Percentiles rank a stretch among this genome's conserved stretches.
These are phyloP conservation scores for Saccharomyces hybrid DNA, from an alignment of 1,139 yeast species.

Conservation along the genomic window DNA sequence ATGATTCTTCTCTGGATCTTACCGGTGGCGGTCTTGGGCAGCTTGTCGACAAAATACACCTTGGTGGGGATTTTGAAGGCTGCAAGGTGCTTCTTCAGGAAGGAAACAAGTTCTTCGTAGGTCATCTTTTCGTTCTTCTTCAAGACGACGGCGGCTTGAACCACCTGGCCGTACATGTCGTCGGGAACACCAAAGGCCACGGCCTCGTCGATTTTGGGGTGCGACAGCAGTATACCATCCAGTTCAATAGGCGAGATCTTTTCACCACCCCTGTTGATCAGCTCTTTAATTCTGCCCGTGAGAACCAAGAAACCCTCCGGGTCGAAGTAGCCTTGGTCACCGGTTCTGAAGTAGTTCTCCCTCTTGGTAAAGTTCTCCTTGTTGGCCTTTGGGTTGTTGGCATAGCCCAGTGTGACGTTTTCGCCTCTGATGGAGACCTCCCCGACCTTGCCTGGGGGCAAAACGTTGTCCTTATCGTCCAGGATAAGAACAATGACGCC, in stretches of 20 bases:
- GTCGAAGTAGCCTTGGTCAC: slow-evolving; percentile 60
- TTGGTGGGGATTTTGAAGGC: slow-evolving; percentile 50
- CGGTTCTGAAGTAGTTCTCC: slow-evolving; percentile 57
- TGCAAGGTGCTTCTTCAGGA: slow-evolving; percentile 40
- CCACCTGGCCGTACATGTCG: slow-evolving; percentile 56
- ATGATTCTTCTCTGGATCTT: slow-evolving; percentile 58
- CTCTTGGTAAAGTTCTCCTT: slow-evolving; percentile 49
- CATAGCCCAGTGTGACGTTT: slow-evolving; percentile 63
- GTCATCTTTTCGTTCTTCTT: slow-evolving; percentile 35
- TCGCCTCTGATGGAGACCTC: slow-evolving; percentile 59
- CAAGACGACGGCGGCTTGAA: slow-evolving; percentile 56
- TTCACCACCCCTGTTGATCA: slow-evolving; percentile 64
- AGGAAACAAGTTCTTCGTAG: slow-evolving; percentile 40
- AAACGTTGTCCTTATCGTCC: slow-evolving; percentile 39
- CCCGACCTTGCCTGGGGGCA: slow-evolving; percentile 47
- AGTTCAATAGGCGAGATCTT: slow-evolving; percentile 61
- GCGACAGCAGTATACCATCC: slow-evolving; percentile 47
- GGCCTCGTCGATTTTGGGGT: slow-evolving; percentile 55
- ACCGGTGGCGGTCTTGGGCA: slow-evolving; percentile 69
- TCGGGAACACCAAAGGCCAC: slow-evolving; percentile 60
- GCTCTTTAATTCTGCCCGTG: slow-evolving; percentile 60
- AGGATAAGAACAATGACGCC: slow-evolving; percentile 55
- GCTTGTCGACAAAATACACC: slow-evolving; percentile 46
- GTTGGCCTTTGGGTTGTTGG: slow-evolving; percentile 61
- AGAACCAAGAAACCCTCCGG: slow-evolving; percentile 48